A percentile compares a stretch with the other conserved stretches of the same genome.
Conservation (phyloP, 2,329 filamentous ascomycete genomes). For the Cordyceps fumosorosea region DNA sequence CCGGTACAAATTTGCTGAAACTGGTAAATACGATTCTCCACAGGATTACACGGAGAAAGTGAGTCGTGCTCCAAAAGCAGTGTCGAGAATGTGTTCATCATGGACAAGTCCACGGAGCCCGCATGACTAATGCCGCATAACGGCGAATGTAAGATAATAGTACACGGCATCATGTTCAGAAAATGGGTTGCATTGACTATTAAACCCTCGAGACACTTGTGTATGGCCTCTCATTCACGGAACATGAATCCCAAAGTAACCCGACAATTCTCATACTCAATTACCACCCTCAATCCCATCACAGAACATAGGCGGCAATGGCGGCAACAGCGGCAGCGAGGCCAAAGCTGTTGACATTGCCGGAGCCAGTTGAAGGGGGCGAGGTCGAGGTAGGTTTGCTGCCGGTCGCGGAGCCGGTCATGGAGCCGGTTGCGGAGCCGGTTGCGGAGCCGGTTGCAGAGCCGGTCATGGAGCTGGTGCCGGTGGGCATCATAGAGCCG, state of each 20-base stretch:
- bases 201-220: not conserved
- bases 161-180: not conserved
- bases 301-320: constrained; percentile 24
- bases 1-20: too few relatives aligned
- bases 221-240: not conserved
- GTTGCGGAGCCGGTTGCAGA: constrained; percentile 17
- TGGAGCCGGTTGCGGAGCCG: constrained; percentile 13
- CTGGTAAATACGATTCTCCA: too few relatives aligned
- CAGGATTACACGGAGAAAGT: too few relatives aligned
- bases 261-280: not conserved
- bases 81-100: too few relatives aligned
- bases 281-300: not conserved
- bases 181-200: not conserved
- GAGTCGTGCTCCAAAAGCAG: too few relatives aligned
- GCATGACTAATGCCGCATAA: too few relatives aligned
- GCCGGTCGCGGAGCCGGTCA: constrained; percentile 13
- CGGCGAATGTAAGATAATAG: too few relatives aligned
- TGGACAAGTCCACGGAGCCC: too few relatives aligned
- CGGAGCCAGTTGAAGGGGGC: constrained; percentile 19
- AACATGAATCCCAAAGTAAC: not conserved
- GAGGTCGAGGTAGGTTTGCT: constrained; percentile 11
- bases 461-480: constrained; percentile 12
- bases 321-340: constrained; percentile 23
- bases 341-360: constrained; percentile 20
- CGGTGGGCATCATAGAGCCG: constrained; percentile 4